Evolutionary conservation across 1,139 yeast genomes (phyloP), one percentile per base, ranked within the genome.

Genomic region (Sugiyamaella pinicola): DNA sequence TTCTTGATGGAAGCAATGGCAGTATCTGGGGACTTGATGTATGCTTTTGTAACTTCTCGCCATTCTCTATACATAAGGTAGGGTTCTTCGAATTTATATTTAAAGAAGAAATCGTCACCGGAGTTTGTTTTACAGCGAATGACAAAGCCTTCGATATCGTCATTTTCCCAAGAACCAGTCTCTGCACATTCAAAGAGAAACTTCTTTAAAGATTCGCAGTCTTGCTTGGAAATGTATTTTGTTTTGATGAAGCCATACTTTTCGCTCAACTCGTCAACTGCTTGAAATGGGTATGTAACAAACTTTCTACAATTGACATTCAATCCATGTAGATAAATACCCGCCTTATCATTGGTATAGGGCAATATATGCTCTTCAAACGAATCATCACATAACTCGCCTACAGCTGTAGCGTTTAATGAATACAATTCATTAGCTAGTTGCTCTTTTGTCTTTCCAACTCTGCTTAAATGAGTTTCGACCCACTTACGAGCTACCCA

Each of bases 321-420:
- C 44, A 95, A 70, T 0, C 99, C 99, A 65, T 93, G 99, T 18
- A 95, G 69, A 61, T 93, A 95, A 12, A 95, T 74, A 0, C 99
- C 99, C 0, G 96, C 82, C 13, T 74, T 73, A 1, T 83, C 83
- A 3, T 73, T 75, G 1, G 78, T 68, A 63, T 95, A 95, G 49
- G 85, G 85, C 52, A 95, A 74, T 10, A 95, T 89, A 68, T 95
- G 99, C 68, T 95, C 99, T 67, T 95, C 99, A 69, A 95, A 95
- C 0, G 72, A 72, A 64, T 95, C 99, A 66, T 95, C 97, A 69
- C 99, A 95, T 45, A 83, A 78, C 69, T 93, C 99, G 1, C 95
- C 91, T 0, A 90, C 96, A 0, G 96, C 96, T 0, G 99, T 95
- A 26, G 82, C 67, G 56, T 83, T 80, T 58, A 75, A 62, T 1